Evolutionary conservation across 352 stramenopile genomes (phyloP), one percentile per base, ranked within the genome.

Genomic region (Blastocystis sp.): DNA sequence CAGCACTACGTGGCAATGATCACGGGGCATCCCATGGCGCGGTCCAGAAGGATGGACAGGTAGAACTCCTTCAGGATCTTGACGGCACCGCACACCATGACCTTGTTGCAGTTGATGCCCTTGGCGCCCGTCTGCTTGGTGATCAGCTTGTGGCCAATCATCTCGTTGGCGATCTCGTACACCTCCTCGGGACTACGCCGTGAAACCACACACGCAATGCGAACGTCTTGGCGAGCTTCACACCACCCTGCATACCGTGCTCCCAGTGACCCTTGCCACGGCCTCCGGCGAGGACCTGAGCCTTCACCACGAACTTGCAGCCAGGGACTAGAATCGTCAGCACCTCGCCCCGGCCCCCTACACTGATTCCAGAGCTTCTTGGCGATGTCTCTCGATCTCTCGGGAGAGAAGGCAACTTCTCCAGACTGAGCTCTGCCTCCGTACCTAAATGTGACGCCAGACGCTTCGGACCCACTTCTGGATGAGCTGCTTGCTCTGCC

Each of bases 41-140:
- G 94, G 92, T 99, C 97, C 94, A 99, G 98, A 59, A 98, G 92
- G 91, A 98, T 98, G 87, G 93, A 95, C 74, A 99, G 95, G 92
- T 99, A 99, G 92, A 98, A 97, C 92, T 99, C 97, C 52, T 94
- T 92, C 54, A 94, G 92, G 92, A 98, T 96, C 91, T 96, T 95
- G 66, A 97, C 92, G 84, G 94, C 92, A 91, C 97, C 94, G 57
- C 90, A 90, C 89, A 97, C 93, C 68, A 97, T 90, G 89, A 97
- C 87, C 45, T 91, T 90, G 59, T 91, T 89, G 54, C 89, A 90
- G 17, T 89, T 76, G 76, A 91, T 90, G 38, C 89, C 89, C 69
- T 91, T 90, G 24, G 87, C 76, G 10, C 89, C 89, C n/a, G 90
- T 91, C 79, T 91, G 90, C 89, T 92, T 91, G 52, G 90, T 91